Base-by-base conservation (phyloP, 2,329 filamentous ascomycete genomes). In the Ascocoryne sarcoides region DNA sequence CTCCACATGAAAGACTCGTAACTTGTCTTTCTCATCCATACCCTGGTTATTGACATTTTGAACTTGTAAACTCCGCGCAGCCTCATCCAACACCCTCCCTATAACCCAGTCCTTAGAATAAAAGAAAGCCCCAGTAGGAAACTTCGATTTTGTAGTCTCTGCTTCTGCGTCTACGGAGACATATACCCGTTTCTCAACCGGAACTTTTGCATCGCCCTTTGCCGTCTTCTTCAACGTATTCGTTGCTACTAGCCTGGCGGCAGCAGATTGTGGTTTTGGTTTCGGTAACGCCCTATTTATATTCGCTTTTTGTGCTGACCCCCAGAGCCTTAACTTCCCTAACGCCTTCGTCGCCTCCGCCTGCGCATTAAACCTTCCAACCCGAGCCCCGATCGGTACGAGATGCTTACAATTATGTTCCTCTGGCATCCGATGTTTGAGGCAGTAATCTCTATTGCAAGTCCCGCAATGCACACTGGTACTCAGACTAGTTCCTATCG, bases 1-100 rank as follows among this genome's bases (percentile, higher is more conserved):
- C 59, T 98, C 89, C 0, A 98, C 85, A 60, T 96, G 89, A 57
- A 95, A 98, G 0, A 98, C 79, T 7, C 92, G 68, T 49, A 98
- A 61, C 62, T 83, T 83, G 44, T 88, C 81, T 59, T 83, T 79
- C 65, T 93, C 86, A 10, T 81, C 73, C 2, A 73, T 75, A 1
- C 77, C 80, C 52, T 82, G 72, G 54, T 93, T 93, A 57, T 94
- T 94, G 48, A 90, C 63, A 51, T 94, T 94, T 56, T 84, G 73
- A 7, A 93, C 79, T 64, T 90, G 84, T 44, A 94, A 60, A 42
- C 75, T 74, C 62, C 75, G 80, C 0, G 87, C 86, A 12, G 86
- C 86, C 4, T 80, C 74, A 58, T 94, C 87, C 39, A 94, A 64
- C 15, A 92, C 71, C 35, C 87, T 69, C 0, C 92, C 92, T 1